Percentiles rank a stretch among this genome's conserved stretches.
phyloP scores from a whole-genome alignment of 805 yeast species.

The Barnettozyma sucrosica region DNA sequence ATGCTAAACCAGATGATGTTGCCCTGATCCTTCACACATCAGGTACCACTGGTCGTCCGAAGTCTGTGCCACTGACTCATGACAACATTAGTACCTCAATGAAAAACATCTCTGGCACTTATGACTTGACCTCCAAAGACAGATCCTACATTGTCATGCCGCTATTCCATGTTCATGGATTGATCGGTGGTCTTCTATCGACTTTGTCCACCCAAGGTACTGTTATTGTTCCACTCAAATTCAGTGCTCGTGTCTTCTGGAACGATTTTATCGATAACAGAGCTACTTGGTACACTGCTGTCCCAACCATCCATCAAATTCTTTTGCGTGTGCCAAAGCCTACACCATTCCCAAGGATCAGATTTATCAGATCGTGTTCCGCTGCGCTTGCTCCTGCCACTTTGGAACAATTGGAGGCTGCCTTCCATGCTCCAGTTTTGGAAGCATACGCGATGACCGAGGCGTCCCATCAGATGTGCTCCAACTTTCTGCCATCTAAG shows the following conservation, averaged over 20 bases:
- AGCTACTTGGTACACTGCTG: constrained; percentile 73
- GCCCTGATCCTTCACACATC: constrained; percentile 68
- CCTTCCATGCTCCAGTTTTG: constrained; percentile 59
- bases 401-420: constrained; percentile 48
- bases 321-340: constrained; percentile 50
- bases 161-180: constrained; percentile 70
- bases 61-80: constrained; percentile 69
- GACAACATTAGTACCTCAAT: constrained; percentile 55
- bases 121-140: constrained; percentile 44
- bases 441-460: constrained; percentile 83
- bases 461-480: constrained; percentile 76
- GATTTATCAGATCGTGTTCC: constrained; percentile 70
- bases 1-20: constrained; percentile 43
- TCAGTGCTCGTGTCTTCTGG: constrained; percentile 62
- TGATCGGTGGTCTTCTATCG: constrained; percentile 59
- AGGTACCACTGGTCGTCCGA: constrained; percentile 74
- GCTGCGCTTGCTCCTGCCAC: constrained; percentile 65
- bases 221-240: constrained; percentile 54
- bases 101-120: constrained; percentile 52
- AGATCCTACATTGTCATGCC: constrained; percentile 69
- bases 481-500: constrained; percentile 62
- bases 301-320: constrained; percentile 71
- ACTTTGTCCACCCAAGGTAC: constrained; percentile 57
- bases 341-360: constrained; percentile 42
- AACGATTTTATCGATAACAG: constrained; percentile 40